Conservation (phyloP, 352 stramenopile genomes). For the Halophytophthora polymorphica region DNA sequence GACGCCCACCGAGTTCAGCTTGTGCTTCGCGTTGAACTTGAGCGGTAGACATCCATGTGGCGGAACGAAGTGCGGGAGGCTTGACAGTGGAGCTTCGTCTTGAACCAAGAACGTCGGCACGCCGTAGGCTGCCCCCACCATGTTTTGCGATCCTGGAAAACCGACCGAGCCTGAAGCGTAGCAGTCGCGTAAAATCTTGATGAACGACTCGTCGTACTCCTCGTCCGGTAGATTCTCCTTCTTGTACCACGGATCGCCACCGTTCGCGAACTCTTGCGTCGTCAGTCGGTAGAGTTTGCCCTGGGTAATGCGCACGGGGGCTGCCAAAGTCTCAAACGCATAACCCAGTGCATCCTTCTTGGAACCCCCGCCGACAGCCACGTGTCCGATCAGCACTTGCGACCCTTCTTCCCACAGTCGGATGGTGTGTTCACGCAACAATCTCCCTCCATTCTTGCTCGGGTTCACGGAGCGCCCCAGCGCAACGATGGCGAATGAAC, state of each 20-base stretch:
- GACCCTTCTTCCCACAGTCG: constrained; percentile 83
- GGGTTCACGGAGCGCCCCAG: constrained; percentile 79
- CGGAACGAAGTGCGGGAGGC: constrained; percentile 56
- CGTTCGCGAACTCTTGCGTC: constrained; percentile 85
- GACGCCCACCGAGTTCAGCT: constrained; percentile 52
- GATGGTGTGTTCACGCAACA: constrained; percentile 73
- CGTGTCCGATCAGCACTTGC: constrained; percentile 62
- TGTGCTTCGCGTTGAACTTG: constrained; percentile 67
- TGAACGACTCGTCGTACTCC: constrained; percentile 84
- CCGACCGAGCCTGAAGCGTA: constrained; percentile 80
- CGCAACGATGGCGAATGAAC: constrained; percentile 78
- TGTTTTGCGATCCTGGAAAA: constrained; percentile 86
- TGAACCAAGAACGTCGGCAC: constrained; percentile 84
- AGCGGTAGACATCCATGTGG: constrained; percentile 50
- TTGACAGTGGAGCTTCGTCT: constrained; percentile 65
- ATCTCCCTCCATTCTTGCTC: constrained; percentile 47
- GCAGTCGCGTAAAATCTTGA: constrained; percentile 85
- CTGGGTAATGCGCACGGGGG: constrained; percentile 62
- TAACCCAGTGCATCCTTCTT: constrained; percentile 77
- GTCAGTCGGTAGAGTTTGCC: constrained; percentile 86
- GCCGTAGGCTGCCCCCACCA: constrained; percentile 79
- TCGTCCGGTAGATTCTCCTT: constrained; percentile 86
- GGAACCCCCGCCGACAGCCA: constrained; percentile 56
- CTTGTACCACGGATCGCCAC: constrained; percentile 88
- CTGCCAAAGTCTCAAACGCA: constrained; percentile 54